Evolutionary conservation across 345 rosid genomes (phyloP), one percentile per base, ranked within the genome.

Genomic region (Pseudoturritis turrita): DNA sequence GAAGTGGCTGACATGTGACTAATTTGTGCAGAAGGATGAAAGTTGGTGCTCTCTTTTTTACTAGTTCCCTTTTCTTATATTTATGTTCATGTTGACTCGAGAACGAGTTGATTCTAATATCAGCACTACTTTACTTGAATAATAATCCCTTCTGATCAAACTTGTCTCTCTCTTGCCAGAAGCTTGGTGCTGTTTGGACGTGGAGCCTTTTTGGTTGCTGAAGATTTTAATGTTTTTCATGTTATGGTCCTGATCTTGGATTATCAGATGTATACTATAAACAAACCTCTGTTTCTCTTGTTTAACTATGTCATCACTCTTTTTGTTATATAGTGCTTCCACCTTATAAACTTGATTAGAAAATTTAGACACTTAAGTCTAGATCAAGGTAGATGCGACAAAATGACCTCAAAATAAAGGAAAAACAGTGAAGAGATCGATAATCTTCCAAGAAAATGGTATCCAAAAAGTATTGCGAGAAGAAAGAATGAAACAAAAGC

Each of bases 1-100:
- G 68, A 60, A 25, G 10, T 52, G 29, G 71, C 65, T 14, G 43
- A 36, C 22, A 45, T 23, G 19, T 18, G 65, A 56, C 33, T 13
- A 54, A 15, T 15, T n/a, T 54, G 56, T 40, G 73, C 45, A 29
- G 18, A 29, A 37, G 13, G 47, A 66, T 57, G 72, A 74, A n/a
- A 66, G 62, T 74, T 74, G 10, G 78, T 74, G 10, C 23, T 67
- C 55, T 31, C 43, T 52, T 35, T 8, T 36, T 36, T 46, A 26
- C 72, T n/a, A 26, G 28, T 43, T 28, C 4, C 40, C 36, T 22
- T 45, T 10, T 47, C 15, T 29, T 25, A 17, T 15, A 39, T 61
- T 66, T n/a, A 37, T 10, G 15, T 51, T 53, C 41, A 18, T 41
- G 10, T 26, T 45, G 53, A 43, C 49, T 18, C 31, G 1, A 35